phyloP scores from a whole-genome alignment of 495 filamentous ascomycete species.

The Filosporella fistucella region DNA sequence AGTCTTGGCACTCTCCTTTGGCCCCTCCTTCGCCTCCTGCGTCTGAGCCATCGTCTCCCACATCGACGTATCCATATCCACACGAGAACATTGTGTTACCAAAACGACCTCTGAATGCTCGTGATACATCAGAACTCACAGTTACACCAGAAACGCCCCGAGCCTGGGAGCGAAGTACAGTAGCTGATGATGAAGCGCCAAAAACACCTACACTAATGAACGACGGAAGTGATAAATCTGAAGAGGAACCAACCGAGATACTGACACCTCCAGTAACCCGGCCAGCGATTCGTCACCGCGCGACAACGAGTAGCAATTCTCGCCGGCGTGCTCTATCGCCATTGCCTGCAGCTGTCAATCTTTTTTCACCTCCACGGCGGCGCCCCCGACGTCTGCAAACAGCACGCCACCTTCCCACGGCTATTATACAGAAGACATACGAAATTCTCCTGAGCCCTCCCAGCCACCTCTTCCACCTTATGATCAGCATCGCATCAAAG shows the following conservation, averaged over 20 bases:
- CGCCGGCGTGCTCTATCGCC: conserved; percentile 63
- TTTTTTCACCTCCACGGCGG: conserved; percentile 49
- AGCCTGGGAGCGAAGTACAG: conserved; percentile 29
- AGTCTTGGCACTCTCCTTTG: conserved; percentile 52
- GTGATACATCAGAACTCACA: conserved; percentile 39
- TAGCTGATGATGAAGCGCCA: conserved; percentile 27
- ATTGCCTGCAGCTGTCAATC: conserved; percentile 59
- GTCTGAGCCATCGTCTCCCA: conserved; percentile 35
- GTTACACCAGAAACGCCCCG: conserved; percentile 31
- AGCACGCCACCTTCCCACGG: conserved; percentile 54
- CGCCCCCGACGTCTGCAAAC: conserved; percentile 29
- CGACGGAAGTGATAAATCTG: conserved; percentile 27
- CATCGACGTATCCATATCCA: conserved; percentile 27
- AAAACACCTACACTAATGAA: conserved; percentile 34
- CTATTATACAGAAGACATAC: conserved; percentile 70
- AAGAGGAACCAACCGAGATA: conserved; percentile 32
- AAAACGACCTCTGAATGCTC: conserved; percentile 19
- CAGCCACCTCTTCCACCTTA: conserved; percentile 65
- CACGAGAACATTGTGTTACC: conserved; percentile 30
- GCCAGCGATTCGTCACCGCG: conserved; percentile 38
- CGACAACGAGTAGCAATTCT: conserved; percentile 43
- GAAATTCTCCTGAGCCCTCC: conserved; percentile 73
- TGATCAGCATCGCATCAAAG: conserved; percentile 73
- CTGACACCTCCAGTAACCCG: conserved; percentile 41
- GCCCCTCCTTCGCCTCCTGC: conserved; percentile 44